Base-by-base conservation (phyloP, 2,329 filamentous ascomycete genomes). In the Neoarthrinium moseri region DNA sequence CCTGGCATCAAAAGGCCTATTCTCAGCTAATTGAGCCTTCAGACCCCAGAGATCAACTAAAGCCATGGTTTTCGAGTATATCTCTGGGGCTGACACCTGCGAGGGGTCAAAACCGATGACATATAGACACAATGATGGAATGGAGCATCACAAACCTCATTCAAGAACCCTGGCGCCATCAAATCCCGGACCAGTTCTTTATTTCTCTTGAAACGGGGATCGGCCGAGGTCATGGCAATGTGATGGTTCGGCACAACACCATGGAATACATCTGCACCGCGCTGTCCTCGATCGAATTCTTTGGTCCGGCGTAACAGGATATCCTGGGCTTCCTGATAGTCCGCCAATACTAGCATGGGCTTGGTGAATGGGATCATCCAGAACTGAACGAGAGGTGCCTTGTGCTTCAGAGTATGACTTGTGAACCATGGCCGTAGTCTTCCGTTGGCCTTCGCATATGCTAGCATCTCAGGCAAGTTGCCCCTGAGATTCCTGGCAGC, bases 121-220 rank as follows among this genome's bases (percentile, higher is more conserved):
- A n/a, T n/a, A n/a, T n/a, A n/a, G n/a, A 8, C 29, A 2, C 10
- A 5, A 23, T 26, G 5, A 3, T 18, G 20, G 3, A 6, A 38
- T 23, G 21, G 6, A 6, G 21, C 4, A 6, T 10, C 7, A 32
- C 32, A 23, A 32, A 51, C 51, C 23, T 51, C 50, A 34, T 64
- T 53, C 17, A 70, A 49, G 40, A 71, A 70, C 8, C 41, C 53
- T 0, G 65, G 61, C 2, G 64, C 56, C 68, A 70, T 68, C 6
- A 70, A 51, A 32, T 69, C 67, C 34, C 58, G 55, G 4, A 68
- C 48, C 3, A 70, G 56, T 33, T 62, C 57, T 40, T 56, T 63
- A 33, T 67, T 62, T 12, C 32, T 39, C 50, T 59, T 66, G 50
- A 62, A 65, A 6, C 58, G 53, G 3, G 63, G 59, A 43, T 67